Conservation (phyloP, 2,329 filamentous ascomycete genomes). For the Pseudogymnoascus verrucosus region DNA sequence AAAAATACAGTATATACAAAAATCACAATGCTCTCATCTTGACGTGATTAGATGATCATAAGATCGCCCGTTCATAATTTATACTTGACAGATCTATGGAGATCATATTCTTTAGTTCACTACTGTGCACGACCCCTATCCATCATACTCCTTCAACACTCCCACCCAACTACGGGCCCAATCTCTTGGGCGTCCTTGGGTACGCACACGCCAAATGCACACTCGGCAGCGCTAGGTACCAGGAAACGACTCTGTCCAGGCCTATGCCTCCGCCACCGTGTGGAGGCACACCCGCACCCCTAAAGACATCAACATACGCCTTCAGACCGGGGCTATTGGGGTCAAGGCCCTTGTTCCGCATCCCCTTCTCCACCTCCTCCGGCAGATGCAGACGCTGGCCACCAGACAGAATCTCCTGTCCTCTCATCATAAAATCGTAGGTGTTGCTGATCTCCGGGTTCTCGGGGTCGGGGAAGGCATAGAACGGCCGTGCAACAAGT, state of each 20-base stretch:
- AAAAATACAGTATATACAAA: not conserved
- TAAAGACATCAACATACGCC: constrained; percentile 80
- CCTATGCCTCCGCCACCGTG: constrained; percentile 88
- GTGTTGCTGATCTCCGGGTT: constrained; percentile 59
- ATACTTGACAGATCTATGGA: not conserved
- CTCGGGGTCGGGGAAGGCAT: constrained; percentile 71
- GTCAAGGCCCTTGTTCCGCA: constrained; percentile 73
- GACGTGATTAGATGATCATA: not conserved
- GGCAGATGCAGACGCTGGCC: constrained; percentile 87
- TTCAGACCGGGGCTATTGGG: constrained; percentile 68
- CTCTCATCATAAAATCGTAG: constrained; percentile 82
- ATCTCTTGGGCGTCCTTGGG: constrained; percentile 52
- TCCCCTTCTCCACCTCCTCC: constrained; percentile 64
- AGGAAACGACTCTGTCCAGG: constrained; percentile 74
- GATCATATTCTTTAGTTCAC: not conserved
- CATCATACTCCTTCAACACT: not conserved
- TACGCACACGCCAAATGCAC: constrained; percentile 52
- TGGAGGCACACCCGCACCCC: constrained; percentile 73
- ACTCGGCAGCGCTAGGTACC: constrained; percentile 51
- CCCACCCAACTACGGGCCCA: constrained; percentile 36
- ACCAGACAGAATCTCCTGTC: constrained; percentile 86
- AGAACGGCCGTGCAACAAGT: constrained; percentile 79
- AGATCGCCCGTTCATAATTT: not conserved
- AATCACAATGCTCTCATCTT: not conserved
- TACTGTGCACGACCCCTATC: not conserved